A percentile compares a stretch with the other conserved stretches of the same genome.
phyloP scores from a whole-genome alignment of 2,329 filamentous ascomycete genomes.

The Hymenoscyphus fructigenus region DNA sequence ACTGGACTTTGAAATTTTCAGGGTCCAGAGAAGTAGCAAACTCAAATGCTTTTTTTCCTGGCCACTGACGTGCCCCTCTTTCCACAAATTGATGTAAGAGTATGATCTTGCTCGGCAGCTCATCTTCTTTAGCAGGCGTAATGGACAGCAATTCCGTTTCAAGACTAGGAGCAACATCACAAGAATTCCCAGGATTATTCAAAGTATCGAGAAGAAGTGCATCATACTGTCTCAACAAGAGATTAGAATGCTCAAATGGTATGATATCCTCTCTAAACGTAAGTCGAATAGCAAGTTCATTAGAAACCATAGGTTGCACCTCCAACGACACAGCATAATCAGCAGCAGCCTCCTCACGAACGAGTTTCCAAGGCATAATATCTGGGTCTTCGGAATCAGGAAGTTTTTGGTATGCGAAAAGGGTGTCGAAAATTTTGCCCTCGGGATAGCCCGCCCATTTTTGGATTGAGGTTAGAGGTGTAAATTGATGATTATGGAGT shows the following conservation, averaged over 20 bases:
- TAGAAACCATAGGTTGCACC: slow-evolving; percentile 55
- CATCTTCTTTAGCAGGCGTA: slow-evolving; percentile 56
- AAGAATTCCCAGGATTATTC: slow-evolving; percentile 43
- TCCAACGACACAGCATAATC: slow-evolving; percentile 84
- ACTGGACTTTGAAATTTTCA: slow-evolving; percentile 45
- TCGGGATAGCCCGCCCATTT: slow-evolving; percentile 66
- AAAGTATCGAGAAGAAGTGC: slow-evolving; percentile 60
- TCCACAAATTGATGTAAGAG: slow-evolving; percentile 82
- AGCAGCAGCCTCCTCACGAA: slow-evolving; percentile 65
- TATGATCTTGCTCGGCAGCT: slow-evolving; percentile 53
- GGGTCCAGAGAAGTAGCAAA: slow-evolving; percentile 63
- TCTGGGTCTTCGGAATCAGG: slow-evolving; percentile 26
- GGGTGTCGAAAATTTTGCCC: slow-evolving; percentile 73
- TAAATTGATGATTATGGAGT: slow-evolving; percentile 69
- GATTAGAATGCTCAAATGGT: slow-evolving; percentile 63
- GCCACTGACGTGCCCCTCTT: slow-evolving; percentile 51
- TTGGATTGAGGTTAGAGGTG: slow-evolving; percentile 70
- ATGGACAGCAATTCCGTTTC: slow-evolving; percentile 58
- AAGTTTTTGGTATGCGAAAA: slow-evolving; percentile 78
- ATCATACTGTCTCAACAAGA: slow-evolving; percentile 73
- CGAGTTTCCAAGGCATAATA: slow-evolving; percentile 54
- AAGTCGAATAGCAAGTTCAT: slow-evolving; percentile 59
- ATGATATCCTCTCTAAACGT: slow-evolving; percentile 65
- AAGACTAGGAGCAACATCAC: slow-evolving; percentile 24
- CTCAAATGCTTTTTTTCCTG: slow-evolving; percentile 68